A percentile compares a stretch with the other conserved stretches of the same genome.
Conservation (phyloP, 495 filamentous ascomycete species). For the Penicillium coffeae region DNA sequence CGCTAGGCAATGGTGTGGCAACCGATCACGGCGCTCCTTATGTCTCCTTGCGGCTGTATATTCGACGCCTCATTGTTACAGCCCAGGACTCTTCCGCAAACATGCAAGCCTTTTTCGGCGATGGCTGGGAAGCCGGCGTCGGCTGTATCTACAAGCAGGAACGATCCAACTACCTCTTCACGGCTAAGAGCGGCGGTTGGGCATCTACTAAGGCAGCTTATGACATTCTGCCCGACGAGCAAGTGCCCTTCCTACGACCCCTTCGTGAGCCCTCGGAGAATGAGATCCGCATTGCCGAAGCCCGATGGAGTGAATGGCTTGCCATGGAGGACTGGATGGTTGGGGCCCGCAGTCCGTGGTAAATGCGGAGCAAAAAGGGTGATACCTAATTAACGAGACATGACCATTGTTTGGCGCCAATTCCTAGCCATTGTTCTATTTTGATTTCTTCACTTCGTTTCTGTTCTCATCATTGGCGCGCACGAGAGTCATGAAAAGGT, state of each 20-base stretch:
- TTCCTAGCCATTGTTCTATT: constrained; percentile 11
- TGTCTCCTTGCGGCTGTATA: constrained; percentile 76
- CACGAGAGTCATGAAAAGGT: constrained; percentile 6
- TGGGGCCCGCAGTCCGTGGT: constrained; percentile 57
- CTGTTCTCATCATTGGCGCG: constrained; percentile 9
- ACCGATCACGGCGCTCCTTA: constrained; percentile 21
- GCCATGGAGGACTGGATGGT: constrained; percentile 98
- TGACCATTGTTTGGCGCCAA: constrained; percentile 12
- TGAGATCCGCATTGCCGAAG: constrained; percentile 79
- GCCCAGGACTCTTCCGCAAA: constrained; percentile 75
- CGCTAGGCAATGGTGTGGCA: constrained; percentile 12
- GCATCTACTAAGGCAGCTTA: constrained; percentile 79
- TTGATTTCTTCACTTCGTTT: constrained; percentile 9
- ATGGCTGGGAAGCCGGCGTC: constrained; percentile 74
- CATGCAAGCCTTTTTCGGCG: constrained; percentile 85
- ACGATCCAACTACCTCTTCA: constrained; percentile 87
- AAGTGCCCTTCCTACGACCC: constrained; percentile 77
- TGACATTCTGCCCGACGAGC: constrained; percentile 75
- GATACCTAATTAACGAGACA: constrained; percentile 19
- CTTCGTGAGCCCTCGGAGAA: constrained; percentile 66
- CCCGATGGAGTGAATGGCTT: constrained; percentile 79
- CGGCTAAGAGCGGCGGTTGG: constrained; percentile 93
- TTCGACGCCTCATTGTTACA: constrained; percentile 86
- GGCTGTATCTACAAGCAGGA: constrained; percentile 80
- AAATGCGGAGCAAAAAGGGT: constrained; percentile 1